Evolutionary conservation across 1,284 basidiomycete genomes (phyloP).

Genomic region (Papiliotrema flavescens): DNA sequence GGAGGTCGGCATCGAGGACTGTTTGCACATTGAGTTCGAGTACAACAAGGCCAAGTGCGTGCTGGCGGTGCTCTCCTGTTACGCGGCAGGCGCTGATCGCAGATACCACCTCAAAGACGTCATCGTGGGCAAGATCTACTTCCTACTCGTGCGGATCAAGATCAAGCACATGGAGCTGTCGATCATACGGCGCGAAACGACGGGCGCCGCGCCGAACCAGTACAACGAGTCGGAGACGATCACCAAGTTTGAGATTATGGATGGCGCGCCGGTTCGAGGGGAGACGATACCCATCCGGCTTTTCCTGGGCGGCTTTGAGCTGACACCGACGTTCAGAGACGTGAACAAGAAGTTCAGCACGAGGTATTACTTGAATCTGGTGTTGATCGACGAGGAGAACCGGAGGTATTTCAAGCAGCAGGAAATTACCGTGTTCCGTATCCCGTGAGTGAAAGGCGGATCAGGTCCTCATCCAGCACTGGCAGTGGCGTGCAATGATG

Average conservation of each 20-base stretch:
- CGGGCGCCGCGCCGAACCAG: constrained; percentile 91
- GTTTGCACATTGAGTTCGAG: constrained; percentile 98
- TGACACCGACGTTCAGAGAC: constrained; percentile 97
- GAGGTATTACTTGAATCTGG: constrained; percentile 93
- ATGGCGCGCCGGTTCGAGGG: constrained; percentile 89
- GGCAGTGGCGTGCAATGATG: too few species aligned
- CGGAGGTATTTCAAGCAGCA: constrained; percentile 49
- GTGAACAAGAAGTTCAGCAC: constrained; percentile 99
- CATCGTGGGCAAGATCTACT: constrained; percentile 99
- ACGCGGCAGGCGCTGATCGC: constrained; percentile 5
- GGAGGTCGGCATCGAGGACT: constrained; percentile 99
- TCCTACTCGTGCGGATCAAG: constrained; percentile 96
- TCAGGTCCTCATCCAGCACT: too few species aligned
- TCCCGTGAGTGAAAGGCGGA: constrained; percentile 24
- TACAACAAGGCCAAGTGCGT: constrained; percentile 98
- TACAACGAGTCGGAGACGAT: constrained; percentile 99
- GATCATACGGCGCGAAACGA: constrained; percentile 95
- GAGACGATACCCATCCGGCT: constrained; percentile 98
- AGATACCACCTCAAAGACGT: constrained; percentile 99
- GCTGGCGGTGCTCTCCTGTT: too few species aligned
- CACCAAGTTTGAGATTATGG: constrained; percentile 99
- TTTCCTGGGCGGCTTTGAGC: constrained; percentile 95
- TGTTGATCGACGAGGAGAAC: constrained; percentile 97
- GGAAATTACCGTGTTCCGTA: constrained; percentile 47
- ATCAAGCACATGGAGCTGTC: constrained; percentile 99